Evolutionary conservation across 805 yeast species (phyloP), one percentile per base, ranked within the genome.

Genomic region (Candida ortonii): DNA sequence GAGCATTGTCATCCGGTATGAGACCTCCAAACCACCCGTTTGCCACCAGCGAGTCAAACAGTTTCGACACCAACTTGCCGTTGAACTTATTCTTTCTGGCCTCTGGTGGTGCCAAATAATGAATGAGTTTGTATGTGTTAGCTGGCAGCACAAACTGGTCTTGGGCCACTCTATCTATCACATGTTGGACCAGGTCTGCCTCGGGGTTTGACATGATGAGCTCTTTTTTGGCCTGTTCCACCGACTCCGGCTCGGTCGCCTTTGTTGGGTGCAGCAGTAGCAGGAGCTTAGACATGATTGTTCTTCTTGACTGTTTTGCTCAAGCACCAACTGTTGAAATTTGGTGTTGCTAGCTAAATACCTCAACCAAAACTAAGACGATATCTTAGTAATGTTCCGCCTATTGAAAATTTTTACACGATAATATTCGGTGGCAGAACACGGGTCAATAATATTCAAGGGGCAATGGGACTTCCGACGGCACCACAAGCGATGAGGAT

Each of bases 261-360:
- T 75, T 69, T 6, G 84, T 80, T 13, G 87, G 87, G 50, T 80
- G 87, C 34, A 80, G 66, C 31, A 80, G 62, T 17, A 80, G 57
- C 35, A 79, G 58, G 14, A 57, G 49, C 5, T 43, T 31, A 19
- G 42, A 21, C 43, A 40, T 45, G 16, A 15, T 37, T n/a, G n/a
- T n/a, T n/a, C n/a, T n/a, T n/a, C n/a, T n/a, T n/a, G 17, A 14
- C 17, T 36, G 21, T 5, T 13, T 23, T n/a, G 41, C 18, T 19
- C 7, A 13, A 15, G 27, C 27, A 9, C 11, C 22, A 8, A 20
- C 7, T 20, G 22, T 20, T 20, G 11, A 20, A 20, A 20, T 20
- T 11, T 8, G 10, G 22, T 20, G 10, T 7, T 8, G 11, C 22
- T 20, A 20, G 11, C 22, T 20, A 7, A 7, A 8, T 8, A 11